Evolutionary conservation across 345 rosid species (phyloP), one percentile per base, ranked within the genome.

Genomic region (Salix brachista): DNA sequence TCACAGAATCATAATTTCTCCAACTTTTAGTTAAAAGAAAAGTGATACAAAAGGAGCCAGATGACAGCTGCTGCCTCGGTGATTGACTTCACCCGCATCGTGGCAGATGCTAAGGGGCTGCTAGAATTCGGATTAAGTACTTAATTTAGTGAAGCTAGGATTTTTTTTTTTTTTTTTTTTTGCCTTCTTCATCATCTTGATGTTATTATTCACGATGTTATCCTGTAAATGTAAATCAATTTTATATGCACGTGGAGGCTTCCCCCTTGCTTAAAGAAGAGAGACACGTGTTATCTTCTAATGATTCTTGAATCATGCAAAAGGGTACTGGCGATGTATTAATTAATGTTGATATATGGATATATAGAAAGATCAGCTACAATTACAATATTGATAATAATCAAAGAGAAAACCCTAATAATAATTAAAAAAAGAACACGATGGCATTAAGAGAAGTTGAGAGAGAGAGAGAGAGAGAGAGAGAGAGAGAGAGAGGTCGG

Each of bases 1-100:
- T 75, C 92, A 34, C 92, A 89, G 41, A 87, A 89, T 80, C 97
- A 92, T 34, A 34, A 34, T 75, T 93, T 92, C 88, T 18, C 91
- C 78, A 90, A 82, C 88, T 92, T 86, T 80, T 90, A 83, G 88
- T 77, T 34, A 21, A 14, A 11, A 34, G 10, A 30, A 37, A 1
- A 4, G 32, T 16, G 42, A 66, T 39, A 13, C 30, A 39, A 25
- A n/a, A 52, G n/a, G n/a, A 71, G 30, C 30, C 50, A 41, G 67
- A 25, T 58, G 36, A 67, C 61, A 46, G 60, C 18, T n/a, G 48
- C 54, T 65, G 32, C 48, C 25, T 44, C 8, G n/a, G 67, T 32
- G 64, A 73, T 50, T 64, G 78, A 65, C 16, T 44, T 42, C 25
- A 3, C 62, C 48, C 67, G 52, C 25, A 37, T 21, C 58, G 19